Conservation (phyloP, 305 asterid species). For the Solanum chacoense region DNA sequence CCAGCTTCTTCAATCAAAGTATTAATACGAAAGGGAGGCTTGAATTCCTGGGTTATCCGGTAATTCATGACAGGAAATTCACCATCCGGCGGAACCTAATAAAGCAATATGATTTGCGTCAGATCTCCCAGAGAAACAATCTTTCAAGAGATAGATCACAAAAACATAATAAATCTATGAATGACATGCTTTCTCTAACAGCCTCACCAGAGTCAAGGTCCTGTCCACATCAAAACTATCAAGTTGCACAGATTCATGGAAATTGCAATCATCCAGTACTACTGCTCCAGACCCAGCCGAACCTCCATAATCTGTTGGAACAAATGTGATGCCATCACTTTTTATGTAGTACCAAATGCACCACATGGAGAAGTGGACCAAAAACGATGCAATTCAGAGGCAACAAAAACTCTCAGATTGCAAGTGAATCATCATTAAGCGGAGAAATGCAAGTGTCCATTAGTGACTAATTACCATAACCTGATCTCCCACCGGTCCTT, state of each 20-base stretch:
- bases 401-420: neutral
- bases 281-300: conserved; percentile 88
- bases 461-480: conserved; percentile 43
- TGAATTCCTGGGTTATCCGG: conserved; percentile 98
- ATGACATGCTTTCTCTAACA: conserved; percentile 3
- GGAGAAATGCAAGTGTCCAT: neutral
- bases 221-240: conserved; percentile 91
- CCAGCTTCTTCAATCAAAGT: conserved; percentile 96
- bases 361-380: neutral
- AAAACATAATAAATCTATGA: neutral
- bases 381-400: neutral
- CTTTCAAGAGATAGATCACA: neutral
- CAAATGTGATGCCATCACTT: neutral
- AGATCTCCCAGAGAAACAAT: neutral
- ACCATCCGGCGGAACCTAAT: conserved; percentile 96
- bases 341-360: neutral
- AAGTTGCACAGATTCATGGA: conserved; percentile 96
- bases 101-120: conserved; percentile 1
- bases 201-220: conserved; percentile 77
- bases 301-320: conserved; percentile 62
- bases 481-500: conserved; percentile 45
- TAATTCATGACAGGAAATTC: conserved; percentile 99
- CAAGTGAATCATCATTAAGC: neutral
- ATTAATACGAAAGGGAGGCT: conserved; percentile 89
- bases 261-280: conserved; percentile 95